A percentile compares a stretch with the other conserved stretches of the same genome.
These are phyloP conservation scores for Arxiozyma slooffiae DNA, from an alignment of 1,139 yeast species.

Conservation along the genomic window DNA sequence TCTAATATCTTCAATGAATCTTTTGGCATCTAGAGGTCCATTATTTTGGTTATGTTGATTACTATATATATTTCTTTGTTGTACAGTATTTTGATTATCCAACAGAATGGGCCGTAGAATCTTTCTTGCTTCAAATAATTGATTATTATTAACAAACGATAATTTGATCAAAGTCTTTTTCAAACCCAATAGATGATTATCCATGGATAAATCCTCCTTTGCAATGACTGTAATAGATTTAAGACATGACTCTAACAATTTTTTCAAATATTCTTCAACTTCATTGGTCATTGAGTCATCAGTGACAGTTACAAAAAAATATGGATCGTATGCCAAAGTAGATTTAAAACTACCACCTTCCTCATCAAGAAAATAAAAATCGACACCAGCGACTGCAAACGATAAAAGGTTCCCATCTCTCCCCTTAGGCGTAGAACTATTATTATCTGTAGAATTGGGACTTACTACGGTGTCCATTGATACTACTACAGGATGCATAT, in stretches of 20 bases:
- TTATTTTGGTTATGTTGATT: slow-evolving; percentile 5
- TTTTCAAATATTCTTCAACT: slow-evolving; percentile 75
- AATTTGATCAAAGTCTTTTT: slow-evolving; percentile 56
- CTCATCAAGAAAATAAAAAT: slow-evolving; percentile 89
- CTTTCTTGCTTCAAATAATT: slow-evolving; percentile 66
- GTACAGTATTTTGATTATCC: slow-evolving; percentile 55
- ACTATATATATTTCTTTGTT: slow-evolving; percentile 57
- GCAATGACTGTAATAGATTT: slow-evolving; percentile 46
- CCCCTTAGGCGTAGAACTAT: slow-evolving; percentile 40
- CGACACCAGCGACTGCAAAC: slow-evolving; percentile 78
- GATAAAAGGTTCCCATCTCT: slow-evolving; percentile 36
- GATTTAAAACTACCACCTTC: slow-evolving; percentile 95
- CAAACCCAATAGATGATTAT: slow-evolving; percentile 81
- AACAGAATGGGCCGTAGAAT: slow-evolving; percentile 57
- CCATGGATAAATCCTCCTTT: slow-evolving; percentile 71
- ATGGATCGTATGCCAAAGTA: slow-evolving; percentile 76
- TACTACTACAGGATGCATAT: slow-evolving; percentile 56
- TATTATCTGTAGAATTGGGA: slow-evolving; percentile 22
- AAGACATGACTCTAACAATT: slow-evolving; percentile 52
- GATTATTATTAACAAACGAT: slow-evolving; percentile 64
- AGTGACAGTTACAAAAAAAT: slow-evolving; percentile 64
- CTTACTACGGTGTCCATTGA: slow-evolving; percentile 24
- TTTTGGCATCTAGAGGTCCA: slow-evolving; percentile 43
- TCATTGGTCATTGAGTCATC: slow-evolving; percentile 49
- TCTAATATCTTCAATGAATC: slow-evolving; percentile 64